A percentile compares a stretch with the other conserved stretches of the same genome.
These are phyloP conservation scores for Strobilomyces dryophilus DNA, from an alignment of 768 basidiomycete species.

Conservation along the genomic window DNA sequence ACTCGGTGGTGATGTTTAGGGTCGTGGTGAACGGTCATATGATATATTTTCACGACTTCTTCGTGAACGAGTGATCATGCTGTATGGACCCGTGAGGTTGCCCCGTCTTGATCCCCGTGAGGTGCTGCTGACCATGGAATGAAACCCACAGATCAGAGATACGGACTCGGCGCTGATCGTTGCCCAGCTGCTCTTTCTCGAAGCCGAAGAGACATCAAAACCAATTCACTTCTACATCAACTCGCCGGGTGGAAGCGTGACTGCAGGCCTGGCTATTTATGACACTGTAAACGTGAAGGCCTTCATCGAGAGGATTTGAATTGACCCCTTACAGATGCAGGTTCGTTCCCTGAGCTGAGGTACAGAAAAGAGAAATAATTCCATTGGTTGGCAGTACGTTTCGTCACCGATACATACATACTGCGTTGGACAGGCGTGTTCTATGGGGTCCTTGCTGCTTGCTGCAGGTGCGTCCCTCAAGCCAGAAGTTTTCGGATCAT, in stretches of 20 bases:
- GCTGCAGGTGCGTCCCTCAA: constrained; percentile 57
- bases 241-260: constrained; percentile 94
- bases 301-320: constrained; percentile 5
- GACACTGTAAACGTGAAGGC: constrained; percentile 70
- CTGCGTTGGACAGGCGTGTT: constrained; percentile 91
- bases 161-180: constrained; percentile 84
- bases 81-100: constrained; percentile 79
- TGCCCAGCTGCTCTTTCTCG: constrained; percentile 90
- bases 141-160: constrained; percentile 69
- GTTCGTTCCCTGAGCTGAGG: constrained; percentile 33
- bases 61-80: constrained; percentile 92
- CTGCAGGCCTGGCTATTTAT: constrained; percentile 94
- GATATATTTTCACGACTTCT: constrained; percentile 95
- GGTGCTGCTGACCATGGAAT: constrained; percentile 11
- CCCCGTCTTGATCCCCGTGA: constrained; percentile 5
- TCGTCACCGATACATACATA: constrained; percentile 95
- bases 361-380: constrained; percentile 16
- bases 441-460: constrained; percentile 92
- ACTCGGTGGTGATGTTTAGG: constrained; percentile 37
- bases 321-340: constrained; percentile 57
- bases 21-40: constrained; percentile 85
- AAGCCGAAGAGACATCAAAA: constrained; percentile 91
- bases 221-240: constrained; percentile 98
- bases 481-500: constrained; percentile 6
- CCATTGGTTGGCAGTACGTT: constrained; percentile 60